A percentile compares a stretch with the other conserved stretches of the same genome.
Conservation (phyloP, 345 rosid genomes). For the Salix caprea region DNA sequence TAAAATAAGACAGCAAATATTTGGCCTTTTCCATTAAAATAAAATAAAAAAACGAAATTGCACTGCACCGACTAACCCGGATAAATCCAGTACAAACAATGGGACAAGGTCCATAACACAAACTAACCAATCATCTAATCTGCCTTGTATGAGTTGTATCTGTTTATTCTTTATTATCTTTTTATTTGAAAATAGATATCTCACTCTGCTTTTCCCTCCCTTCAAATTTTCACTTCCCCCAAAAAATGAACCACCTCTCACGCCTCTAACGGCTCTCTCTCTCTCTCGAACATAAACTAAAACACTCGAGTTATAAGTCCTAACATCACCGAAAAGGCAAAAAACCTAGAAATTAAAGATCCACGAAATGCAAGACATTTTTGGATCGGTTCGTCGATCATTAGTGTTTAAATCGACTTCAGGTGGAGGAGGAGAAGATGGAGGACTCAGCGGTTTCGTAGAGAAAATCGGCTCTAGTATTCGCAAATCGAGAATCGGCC, state of each 20-base stretch:
- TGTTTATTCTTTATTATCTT: constrained; percentile 10
- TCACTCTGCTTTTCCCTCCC: constrained; percentile 25
- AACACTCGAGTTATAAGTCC: no score
- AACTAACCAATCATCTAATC: constrained; percentile 9
- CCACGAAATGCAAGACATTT: constrained; percentile 25
- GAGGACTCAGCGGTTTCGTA: constrained; percentile 23
- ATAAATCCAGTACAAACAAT: background rate
- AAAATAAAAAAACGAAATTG: background rate
- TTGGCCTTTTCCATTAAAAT: no score
- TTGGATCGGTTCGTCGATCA: constrained; percentile 36
- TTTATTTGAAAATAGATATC: constrained; percentile 28
- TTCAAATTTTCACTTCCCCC: constrained; percentile 27
- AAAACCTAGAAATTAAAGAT: background rate
- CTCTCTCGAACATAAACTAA: constrained; percentile 22
- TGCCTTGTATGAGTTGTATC: background rate
- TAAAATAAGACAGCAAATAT: no score
- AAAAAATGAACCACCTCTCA: background rate
- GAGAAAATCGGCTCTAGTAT: constrained; percentile 29
- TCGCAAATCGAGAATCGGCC: constrained; percentile 29
- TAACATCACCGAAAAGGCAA: background rate
- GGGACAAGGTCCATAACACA: background rate
- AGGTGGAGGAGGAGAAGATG: constrained; percentile 18
- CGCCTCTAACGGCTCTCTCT: constrained; percentile 20
- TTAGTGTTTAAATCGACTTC: constrained; percentile 25
- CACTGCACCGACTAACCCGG: background rate